These are phyloP conservation scores for Purshia tridentata DNA, from an alignment of 306 rosid genomes.

Conservation along the genomic window DNA sequence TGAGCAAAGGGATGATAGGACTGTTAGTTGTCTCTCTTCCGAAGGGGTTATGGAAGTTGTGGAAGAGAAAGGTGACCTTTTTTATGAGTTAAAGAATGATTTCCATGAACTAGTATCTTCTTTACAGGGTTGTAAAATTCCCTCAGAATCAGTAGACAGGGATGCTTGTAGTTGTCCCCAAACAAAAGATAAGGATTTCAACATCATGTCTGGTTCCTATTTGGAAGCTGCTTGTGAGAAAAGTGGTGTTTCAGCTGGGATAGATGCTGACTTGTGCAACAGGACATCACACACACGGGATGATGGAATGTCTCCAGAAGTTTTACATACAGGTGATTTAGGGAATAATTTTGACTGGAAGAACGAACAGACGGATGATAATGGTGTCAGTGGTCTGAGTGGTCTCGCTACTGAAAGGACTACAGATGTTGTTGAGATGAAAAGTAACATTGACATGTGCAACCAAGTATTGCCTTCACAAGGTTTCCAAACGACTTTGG, in stretches of 20 bases:
- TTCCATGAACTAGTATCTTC: slow-evolving; percentile 30
- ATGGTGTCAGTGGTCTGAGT: slow-evolving; percentile 29
- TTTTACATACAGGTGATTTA: slow-evolving; percentile 26
- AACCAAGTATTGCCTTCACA: slow-evolving; percentile 35
- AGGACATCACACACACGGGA: slow-evolving; percentile 31
- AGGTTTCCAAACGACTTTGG: slow-evolving; percentile 31
- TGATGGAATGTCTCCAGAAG: slow-evolving; percentile 38
- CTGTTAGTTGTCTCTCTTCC: slow-evolving; percentile 17
- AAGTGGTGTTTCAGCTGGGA: slow-evolving; percentile 35
- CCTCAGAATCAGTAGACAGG: slow-evolving; percentile 30
- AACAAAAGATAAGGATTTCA: slow-evolving; percentile 37
- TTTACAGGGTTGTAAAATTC: slow-evolving; percentile 33
- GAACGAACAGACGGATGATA: slow-evolving; percentile 36
- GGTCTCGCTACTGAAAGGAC: slow-evolving; percentile 39
- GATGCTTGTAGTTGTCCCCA: slow-evolving; percentile 36
- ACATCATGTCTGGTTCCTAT: slow-evolving; percentile 32
- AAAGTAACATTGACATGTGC: slow-evolving; percentile 27
- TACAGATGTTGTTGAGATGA: slow-evolving; percentile 37
- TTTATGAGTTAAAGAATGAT: slow-evolving; percentile 29
- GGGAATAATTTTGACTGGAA: slow-evolving; percentile 29
- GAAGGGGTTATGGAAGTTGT: slow-evolving; percentile 23
- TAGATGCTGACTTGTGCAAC: slow-evolving; percentile 39
- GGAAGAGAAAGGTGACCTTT: slow-evolving; percentile 26
- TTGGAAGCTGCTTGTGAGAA: slow-evolving; percentile 32
- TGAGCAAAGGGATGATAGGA: slow-evolving; percentile 39